Conservation (phyloP, 306 rosid genomes). For the Inga oerstediana region DNA sequence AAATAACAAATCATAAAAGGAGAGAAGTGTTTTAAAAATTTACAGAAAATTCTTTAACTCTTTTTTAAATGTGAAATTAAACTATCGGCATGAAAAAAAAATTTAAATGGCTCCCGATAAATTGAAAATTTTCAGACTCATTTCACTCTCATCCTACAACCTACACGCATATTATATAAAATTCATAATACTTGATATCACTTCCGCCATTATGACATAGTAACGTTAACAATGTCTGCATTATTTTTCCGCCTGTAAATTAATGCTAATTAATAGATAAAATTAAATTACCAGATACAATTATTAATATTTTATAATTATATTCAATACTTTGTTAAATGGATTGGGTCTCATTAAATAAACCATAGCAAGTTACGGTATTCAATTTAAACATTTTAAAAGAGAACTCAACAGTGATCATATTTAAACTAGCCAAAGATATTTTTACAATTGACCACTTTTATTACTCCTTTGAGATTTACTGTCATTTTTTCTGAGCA, state of each 20-base stretch:
- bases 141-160: not conserved
- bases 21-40: no score
- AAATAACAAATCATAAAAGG: no score
- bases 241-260: not conserved
- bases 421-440: not conserved
- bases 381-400: not conserved
- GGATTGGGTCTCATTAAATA: not conserved
- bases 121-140: not conserved
- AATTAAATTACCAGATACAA: not conserved
- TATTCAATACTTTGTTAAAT: not conserved
- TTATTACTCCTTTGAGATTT: not conserved
- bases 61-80: no score
- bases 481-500: not conserved
- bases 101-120: not conserved
- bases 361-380: not conserved
- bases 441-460: not conserved
- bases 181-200: not conserved
- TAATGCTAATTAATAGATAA: no score
- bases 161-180: not conserved
- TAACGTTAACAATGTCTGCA: not conserved
- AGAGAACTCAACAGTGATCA: not conserved
- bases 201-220: not conserved
- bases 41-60: no score
- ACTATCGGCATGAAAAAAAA: no score
- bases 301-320: not conserved